Evolutionary conservation across 2,329 filamentous ascomycete genomes (phyloP).

Genomic region (Exserohilum rostratum): DNA sequence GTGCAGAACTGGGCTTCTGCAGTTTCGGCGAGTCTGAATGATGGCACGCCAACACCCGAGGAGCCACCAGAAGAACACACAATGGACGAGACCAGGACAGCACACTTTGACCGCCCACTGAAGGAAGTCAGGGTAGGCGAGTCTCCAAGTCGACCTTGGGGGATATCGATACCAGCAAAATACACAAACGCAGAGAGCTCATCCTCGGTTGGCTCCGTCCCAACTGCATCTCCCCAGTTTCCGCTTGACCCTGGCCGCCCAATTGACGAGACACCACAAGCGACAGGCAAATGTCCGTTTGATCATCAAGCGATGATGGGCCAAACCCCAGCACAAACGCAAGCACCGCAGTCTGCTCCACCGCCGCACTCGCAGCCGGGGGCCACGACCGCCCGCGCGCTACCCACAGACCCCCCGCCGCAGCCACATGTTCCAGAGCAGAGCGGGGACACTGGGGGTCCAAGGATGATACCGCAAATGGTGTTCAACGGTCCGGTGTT

Average conservation of each 20-base stretch:
- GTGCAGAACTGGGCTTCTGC: conserved; percentile 87
- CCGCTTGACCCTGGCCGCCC: conserved; percentile 54
- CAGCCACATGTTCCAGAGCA: conserved; percentile 12
- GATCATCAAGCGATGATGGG: conserved; percentile 39
- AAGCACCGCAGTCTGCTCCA: conserved; percentile 7
- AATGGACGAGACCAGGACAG: conserved; percentile 66
- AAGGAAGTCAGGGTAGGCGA: conserved; percentile 93
- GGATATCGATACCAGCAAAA: conserved; percentile 76
- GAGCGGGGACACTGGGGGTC: conserved; percentile 15
- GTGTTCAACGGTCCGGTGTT: conserved; percentile 93
- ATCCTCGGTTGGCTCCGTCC: conserved; percentile 48
- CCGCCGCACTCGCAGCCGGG: conserved; percentile 22
- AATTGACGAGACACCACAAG: conserved; percentile 34
- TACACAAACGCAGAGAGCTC: conserved; percentile 51
- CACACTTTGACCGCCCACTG: conserved; percentile 81
- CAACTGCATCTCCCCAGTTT: conserved; percentile 56
- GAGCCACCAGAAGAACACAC: conserved; percentile 46
- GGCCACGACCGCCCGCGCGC: conserved; percentile 18
- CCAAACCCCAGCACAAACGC: conserved; percentile 17
- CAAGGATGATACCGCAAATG: conserved; percentile 65
- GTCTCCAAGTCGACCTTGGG: conserved; percentile 91
- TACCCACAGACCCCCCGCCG: conserved; percentile 9
- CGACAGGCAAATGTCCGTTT: conserved; percentile 45
- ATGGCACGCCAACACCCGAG: conserved; percentile 47
- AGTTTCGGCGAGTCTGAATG: conserved; percentile 65